Conservation (phyloP, 2,329 filamentous ascomycete genomes). For the Aspergillus niger region DNA sequence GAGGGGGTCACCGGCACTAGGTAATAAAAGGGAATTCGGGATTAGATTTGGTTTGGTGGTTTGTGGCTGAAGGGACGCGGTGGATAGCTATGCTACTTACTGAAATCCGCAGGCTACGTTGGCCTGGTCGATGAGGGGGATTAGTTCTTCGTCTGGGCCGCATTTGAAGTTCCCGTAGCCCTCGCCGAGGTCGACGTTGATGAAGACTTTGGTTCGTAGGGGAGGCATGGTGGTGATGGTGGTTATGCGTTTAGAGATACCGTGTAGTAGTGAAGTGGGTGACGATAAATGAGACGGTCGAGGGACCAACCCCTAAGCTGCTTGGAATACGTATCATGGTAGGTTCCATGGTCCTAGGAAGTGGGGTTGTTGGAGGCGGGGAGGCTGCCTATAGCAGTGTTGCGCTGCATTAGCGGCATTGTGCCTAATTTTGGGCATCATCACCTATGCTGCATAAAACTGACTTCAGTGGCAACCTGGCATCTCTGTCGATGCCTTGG, state of each 20-base stretch:
- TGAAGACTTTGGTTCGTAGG: constrained; percentile 11
- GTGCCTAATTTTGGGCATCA: neutral
- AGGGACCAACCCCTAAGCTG: neutral
- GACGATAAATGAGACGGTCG: neutral
- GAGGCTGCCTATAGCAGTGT: neutral
- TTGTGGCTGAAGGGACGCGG: neutral
- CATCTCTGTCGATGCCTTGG: neutral
- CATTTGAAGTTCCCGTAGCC: constrained; percentile 49
- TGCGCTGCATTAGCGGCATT: neutral
- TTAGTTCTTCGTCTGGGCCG: constrained; percentile 62
- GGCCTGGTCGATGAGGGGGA: constrained; percentile 63
- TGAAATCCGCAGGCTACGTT: constrained; percentile 65
- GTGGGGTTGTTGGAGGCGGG: constrained; percentile 1
- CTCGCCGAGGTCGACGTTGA: constrained; percentile 17
- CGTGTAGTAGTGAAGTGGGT: neutral
- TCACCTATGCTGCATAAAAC: neutral
- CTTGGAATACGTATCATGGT: neutral
- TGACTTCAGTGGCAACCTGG: too few relatives aligned
- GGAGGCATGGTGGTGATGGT: constrained; percentile 6
- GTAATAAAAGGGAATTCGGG: neutral
- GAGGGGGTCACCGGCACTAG: constrained; percentile 58
- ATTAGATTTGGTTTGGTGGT: neutral
- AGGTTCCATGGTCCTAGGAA: neutral
- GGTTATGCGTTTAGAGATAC: neutral
- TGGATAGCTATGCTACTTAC: neutral